A percentile compares a stretch with the other conserved stretches of the same genome.
Evolutionary conservation across 2,329 filamentous ascomycete species (phyloP).

Genomic region (Ophiocordyceps australis): DNA sequence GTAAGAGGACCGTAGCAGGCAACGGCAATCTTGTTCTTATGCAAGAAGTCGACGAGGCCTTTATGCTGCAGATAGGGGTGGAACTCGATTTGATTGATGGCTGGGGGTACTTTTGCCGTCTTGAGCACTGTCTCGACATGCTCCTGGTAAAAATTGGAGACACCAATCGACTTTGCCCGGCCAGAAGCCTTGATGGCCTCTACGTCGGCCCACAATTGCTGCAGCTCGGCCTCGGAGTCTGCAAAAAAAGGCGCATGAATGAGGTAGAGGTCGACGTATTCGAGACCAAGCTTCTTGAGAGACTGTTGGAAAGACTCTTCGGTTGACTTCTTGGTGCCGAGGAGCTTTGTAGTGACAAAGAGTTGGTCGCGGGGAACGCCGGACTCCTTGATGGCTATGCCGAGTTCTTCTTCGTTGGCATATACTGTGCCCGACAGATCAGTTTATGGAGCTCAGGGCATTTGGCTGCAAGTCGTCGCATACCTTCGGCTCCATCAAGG

Average conservation of each 20-base stretch:
- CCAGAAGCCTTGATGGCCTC: conserved; percentile 50
- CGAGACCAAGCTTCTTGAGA: conserved; percentile 45
- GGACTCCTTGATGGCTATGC: conserved; percentile 48
- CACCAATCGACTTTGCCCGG: conserved; percentile 51
- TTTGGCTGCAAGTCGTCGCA: too few species aligned
- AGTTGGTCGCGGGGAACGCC: conserved; percentile 48
- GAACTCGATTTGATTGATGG: conserved; percentile 66
- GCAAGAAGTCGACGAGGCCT: conserved; percentile 37
- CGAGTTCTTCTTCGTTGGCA: conserved; percentile 51
- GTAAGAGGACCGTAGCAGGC: conserved; percentile 38
- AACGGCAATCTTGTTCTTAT: conserved; percentile 35
- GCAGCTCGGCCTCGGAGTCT: conserved; percentile 31
- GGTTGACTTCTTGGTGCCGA: conserved; percentile 20
- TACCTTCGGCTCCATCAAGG: conserved; percentile 57
- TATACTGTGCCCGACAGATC: conserved; percentile 26
- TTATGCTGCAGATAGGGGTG: conserved; percentile 59
- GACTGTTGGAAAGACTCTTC: conserved; percentile 36
- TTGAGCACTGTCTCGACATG: conserved; percentile 37
- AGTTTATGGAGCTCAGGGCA: too few species aligned
- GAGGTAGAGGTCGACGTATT: conserved; percentile 57
- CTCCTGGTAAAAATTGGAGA: conserved; percentile 51
- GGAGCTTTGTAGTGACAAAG: conserved; percentile 47
- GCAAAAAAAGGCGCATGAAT: conserved; percentile 40
- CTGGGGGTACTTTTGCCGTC: conserved; percentile 43
- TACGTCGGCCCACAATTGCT: conserved; percentile 37